phyloP scores from a whole-genome alignment of 2,329 filamentous ascomycete genomes.

The Stemphylium vesicarium region DNA sequence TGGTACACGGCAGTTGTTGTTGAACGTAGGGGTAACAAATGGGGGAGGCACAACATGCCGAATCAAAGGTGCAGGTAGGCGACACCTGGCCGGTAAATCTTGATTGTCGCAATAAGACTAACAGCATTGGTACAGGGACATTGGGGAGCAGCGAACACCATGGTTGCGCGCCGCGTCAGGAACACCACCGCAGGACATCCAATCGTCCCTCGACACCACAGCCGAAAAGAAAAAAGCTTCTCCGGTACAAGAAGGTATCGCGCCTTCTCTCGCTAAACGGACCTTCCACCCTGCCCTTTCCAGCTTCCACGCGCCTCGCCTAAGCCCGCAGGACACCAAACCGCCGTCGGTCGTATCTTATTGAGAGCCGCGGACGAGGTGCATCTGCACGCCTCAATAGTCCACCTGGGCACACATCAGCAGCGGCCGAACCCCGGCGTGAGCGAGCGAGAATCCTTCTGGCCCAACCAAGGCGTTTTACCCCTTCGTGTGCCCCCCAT shows the following conservation, averaged over 20 bases:
- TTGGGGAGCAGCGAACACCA: neutral
- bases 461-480: conserved; percentile 8
- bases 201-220: neutral
- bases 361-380: neutral
- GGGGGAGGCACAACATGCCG: conserved; percentile 6
- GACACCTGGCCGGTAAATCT: neutral
- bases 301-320: conserved; percentile 7
- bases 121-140: conserved; percentile 3
- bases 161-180: neutral
- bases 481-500: conserved; percentile 3
- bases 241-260: neutral
- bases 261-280: conserved; percentile 8
- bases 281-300: neutral
- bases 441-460: conserved; percentile 1
- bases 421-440: conserved; percentile 9
- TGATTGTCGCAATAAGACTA: neutral
- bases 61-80: conserved; percentile 10
- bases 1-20: conserved; percentile 16
- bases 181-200: neutral
- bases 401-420: conserved; percentile 3
- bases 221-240: neutral
- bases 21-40: conserved; percentile 9
- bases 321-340: neutral
- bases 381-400: conserved; percentile 7
- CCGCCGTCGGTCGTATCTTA: neutral